Evolutionary conservation across 2,329 filamentous ascomycete species (phyloP), one percentile per base, ranked within the genome.

Genomic region (Microdochium paspali): DNA sequence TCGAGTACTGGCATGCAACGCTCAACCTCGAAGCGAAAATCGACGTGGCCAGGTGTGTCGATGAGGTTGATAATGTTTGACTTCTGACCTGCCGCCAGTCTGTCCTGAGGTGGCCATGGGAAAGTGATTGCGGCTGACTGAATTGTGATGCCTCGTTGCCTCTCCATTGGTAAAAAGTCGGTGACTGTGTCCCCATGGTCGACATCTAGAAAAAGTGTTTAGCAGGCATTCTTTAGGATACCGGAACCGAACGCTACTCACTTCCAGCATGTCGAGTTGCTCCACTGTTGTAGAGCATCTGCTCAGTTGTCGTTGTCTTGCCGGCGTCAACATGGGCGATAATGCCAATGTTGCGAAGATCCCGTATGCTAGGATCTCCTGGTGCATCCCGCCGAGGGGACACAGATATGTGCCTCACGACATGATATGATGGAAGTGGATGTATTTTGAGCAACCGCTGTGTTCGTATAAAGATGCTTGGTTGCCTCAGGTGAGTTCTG

Each of bases 301-400:
- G 90, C 80, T 98, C 93, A 3, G 93, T 97, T 0, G 93, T 98
- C 0, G 93, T 97, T 1, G 93, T 98, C 73, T 98, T 98, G 9
- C 93, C 93, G 48, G 93, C 93, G 81, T 97, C 93, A 54, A 98
- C 95, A 66, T 98, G 93, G 50, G 93, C 93, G 65, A 98, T 96
- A 56, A 98, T 97, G 51, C 93, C 93, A 62, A 98, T 96, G 62
- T 98, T 98, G 56, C 91, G 79, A 46, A 90, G 93, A 57, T 79
- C 79, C 32, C 79, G 73, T 18, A 82, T 69, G 20, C 57, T 60
- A 25, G 62, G 59, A 43, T 68, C 67, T 26, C 65, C 58, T 32
- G 66, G 51, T 24, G 31, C 20, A 21, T 44, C n/a, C 43, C n/a
- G n/a, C n/a, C 53, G 7, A 7, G 25, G 43, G n/a, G 56, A 20